Base-by-base conservation (phyloP, 139 green algal species). In the Tetraselmis chui region DNA sequence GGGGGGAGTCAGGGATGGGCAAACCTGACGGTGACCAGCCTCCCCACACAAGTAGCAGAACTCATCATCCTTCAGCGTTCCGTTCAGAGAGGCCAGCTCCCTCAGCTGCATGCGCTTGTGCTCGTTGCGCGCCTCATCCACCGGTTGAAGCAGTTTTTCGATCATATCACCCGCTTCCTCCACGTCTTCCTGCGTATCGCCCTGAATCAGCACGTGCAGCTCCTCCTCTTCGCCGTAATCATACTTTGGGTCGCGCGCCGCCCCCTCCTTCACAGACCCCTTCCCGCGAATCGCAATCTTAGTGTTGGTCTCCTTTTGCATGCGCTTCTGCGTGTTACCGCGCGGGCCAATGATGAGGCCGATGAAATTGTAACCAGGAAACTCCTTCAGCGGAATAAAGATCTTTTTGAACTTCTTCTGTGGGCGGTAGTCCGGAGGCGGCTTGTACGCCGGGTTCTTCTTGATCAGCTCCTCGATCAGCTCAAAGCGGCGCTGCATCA, bases 341-440 rank as follows among this genome's bases (percentile, higher is more conserved):
- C 96, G 92, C 25, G 96, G 96, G 2, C 96, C 96, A n/a, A 99
- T 98, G 89, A 99, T 99, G n/a, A 99, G 88, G 1, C 95, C 96
- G 30, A 99, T 98, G 89, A 98, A 99, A 86, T 99, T 99, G 91
- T 98, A 98, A 30, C 88, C 91, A 0, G 96, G 95, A 86, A 94
- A 98, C 31, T 97, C 89, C 45, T 97, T 95, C 79, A 93, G 78
- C 0, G 95, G 95, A 76, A 98, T 97, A 86, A 90, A 96, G 29
- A 98, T 91, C 87, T 98, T 98, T 58, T 88, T 85, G 30, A 83
- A 88, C 85, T 95, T 94, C 87, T 97, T 96, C 67, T 91, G 83
- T 1, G 93, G 92, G 79, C 92, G 92, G 87, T 96, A 97, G 87
- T 97, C 96, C 22, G 91, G 31, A 0, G 96, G 96, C 1, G 96